phyloP scores from a whole-genome alignment of 805 yeast genomes.

The Monosporozyma yasuniensis region DNA sequence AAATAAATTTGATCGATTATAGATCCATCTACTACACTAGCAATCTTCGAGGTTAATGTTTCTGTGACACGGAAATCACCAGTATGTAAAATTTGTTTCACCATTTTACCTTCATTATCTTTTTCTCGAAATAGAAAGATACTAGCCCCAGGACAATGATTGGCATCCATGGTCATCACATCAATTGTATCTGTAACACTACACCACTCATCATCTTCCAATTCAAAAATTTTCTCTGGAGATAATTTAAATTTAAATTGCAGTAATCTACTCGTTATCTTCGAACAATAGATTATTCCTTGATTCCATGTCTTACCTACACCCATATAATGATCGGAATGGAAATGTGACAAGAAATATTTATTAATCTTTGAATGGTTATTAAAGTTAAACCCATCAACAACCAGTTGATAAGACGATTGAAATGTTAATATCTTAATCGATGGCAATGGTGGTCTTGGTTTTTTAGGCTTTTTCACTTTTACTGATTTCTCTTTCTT shows the following conservation, averaged over 20 bases:
- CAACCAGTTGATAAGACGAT: constrained; percentile 35
- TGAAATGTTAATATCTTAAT: constrained; percentile 45
- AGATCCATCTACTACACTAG: background rate
- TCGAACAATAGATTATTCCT: constrained; percentile 65
- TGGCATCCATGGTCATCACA: constrained; percentile 70
- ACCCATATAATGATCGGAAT: constrained; percentile 91
- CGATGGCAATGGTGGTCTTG: constrained; percentile 37
- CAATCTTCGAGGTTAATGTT: constrained; percentile 35
- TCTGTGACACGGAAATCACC: constrained; percentile 82
- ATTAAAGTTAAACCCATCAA: constrained; percentile 51
- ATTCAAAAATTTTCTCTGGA: constrained; percentile 29
- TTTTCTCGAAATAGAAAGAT: constrained; percentile 58
- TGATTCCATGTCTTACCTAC: constrained; percentile 66
- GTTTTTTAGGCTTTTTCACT: constrained; percentile 7
- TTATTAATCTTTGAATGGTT: constrained; percentile 38
- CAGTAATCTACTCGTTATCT: constrained; percentile 54
- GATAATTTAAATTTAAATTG: constrained; percentile 43
- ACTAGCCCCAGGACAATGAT: constrained; percentile 95
- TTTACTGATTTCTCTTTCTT: constrained; percentile 1
- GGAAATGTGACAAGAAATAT: constrained; percentile 76
- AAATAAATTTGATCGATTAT: constrained; percentile 52
- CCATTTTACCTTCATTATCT: background rate
- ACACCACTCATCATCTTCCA: constrained; percentile 37
- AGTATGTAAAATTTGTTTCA: constrained; percentile 52
- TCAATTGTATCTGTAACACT: constrained; percentile 36